Base-by-base conservation (phyloP, 257 asterid genomes). In the Nicotiana knightiana region DNA sequence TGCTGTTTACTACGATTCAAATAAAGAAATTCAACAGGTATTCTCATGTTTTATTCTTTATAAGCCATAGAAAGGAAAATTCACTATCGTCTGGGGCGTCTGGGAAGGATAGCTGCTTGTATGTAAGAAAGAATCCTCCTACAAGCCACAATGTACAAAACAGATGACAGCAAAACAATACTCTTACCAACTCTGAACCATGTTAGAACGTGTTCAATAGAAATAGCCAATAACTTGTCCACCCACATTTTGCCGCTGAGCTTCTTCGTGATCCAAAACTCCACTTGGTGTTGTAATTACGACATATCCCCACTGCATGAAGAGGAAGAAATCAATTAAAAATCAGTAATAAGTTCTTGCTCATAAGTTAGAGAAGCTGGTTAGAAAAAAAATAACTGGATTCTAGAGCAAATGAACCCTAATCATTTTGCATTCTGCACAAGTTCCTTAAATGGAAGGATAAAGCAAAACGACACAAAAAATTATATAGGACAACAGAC, bases 151-250 rank as follows among this genome's bases (percentile, higher is more conserved):
- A 73, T 73, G 16, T 73, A 73, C 39, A 26, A 48, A 73, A 51
- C 79, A 73, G 43, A 73, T 48, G 63, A 73, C 62, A 26, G 54
- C 37, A 24, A 37, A 24, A 70, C n/a, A n/a, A 70, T 43, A 4
- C 37, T 43, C 59, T 71, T 39, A 33, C n/a, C 79, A 46, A 24
- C 37, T 46, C 5, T 46, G 37, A 71, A 9, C 63, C 79, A 28
- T 17, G 62, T 75, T 24, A 15, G 12, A 64, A 26, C 61, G 65
- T 51, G 43, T 79, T 91, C 89, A 94, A 85, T 91, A 93, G 68
- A 96, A 96, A 85, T 94, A 96, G 65, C 99, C 99, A 30, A 96
- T 89, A 88, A 96, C 97, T 89, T 96, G 98, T 67, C 99, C 99
- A 11, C 99, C 97, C 28, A 93, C 91, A 46, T 93, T 92, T 85